A percentile compares a stretch with the other conserved stretches of the same genome.
Conservation (phyloP, 225 moss, liverwort and hornwort species). For the Physcomitrellopsis africana region DNA sequence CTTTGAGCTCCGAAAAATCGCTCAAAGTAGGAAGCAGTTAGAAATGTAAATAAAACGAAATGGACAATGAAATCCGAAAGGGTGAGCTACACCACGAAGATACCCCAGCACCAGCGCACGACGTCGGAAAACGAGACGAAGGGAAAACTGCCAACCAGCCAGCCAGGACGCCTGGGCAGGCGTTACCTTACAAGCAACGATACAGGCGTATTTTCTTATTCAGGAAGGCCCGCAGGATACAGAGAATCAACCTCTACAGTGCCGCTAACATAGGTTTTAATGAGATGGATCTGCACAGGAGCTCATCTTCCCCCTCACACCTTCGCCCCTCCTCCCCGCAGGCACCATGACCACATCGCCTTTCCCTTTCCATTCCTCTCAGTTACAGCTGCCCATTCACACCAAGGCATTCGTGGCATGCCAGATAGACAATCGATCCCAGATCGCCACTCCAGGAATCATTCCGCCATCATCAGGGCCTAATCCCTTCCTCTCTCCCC, state of each 20-base stretch:
- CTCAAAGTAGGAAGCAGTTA: slow-evolving; percentile 26
- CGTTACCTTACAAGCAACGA: background rate
- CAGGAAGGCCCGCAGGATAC: slow-evolving; percentile 28
- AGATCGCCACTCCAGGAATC: slow-evolving; percentile 36
- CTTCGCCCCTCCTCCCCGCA: background rate
- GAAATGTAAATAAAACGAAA: background rate
- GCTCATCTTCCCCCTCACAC: background rate
- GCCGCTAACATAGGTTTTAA: background rate
- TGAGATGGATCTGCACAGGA: slow-evolving; percentile 19
- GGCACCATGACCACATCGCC: background rate
- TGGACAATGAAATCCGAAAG: slow-evolving; percentile 26
- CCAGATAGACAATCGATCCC: slow-evolving; percentile 17
- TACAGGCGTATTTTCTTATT: slow-evolving; percentile 48
- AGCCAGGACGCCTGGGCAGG: background rate
- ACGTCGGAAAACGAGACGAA: background rate
- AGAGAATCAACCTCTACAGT: slow-evolving; percentile 55
- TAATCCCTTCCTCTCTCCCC: background rate
- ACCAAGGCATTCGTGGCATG: slow-evolving; percentile 22
- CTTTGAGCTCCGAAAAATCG: slow-evolving; percentile 14
- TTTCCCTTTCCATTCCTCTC: background rate
- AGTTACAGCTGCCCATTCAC: background rate
- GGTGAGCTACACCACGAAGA: slow-evolving; percentile 10
- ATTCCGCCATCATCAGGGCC: slow-evolving; percentile 3
- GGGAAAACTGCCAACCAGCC: background rate
- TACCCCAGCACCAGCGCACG: slow-evolving; percentile 39